A percentile compares a stretch with the other conserved stretches of the same genome.
Evolutionary conservation across 2,329 filamentous ascomycete species (phyloP).

Genomic region (Colletotrichum cuscutae): DNA sequence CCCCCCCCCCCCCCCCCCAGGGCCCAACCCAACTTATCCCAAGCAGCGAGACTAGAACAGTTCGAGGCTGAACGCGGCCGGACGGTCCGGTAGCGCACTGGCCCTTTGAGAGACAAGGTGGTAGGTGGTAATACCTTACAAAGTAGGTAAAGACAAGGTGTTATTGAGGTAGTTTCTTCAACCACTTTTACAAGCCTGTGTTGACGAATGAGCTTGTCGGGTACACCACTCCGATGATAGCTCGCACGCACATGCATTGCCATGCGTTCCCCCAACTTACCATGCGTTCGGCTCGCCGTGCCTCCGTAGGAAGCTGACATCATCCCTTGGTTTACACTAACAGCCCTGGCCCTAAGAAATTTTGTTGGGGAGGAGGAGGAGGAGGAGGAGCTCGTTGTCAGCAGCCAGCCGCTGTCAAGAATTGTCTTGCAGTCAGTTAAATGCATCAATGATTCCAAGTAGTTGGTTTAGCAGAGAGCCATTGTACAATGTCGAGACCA

Average conservation of each 20-base stretch:
- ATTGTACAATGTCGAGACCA: not conserved
- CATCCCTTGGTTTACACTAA: conserved; percentile 8
- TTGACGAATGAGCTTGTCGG: conserved; percentile 6
- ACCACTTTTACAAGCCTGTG: not conserved
- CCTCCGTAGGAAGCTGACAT: conserved; percentile 26
- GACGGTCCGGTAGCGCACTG: conserved; percentile 19
- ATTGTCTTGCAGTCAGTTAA: not conserved
- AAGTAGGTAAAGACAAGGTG: too few relatives aligned
- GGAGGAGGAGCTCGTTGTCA: not conserved
- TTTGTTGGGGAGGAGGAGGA: not conserved
- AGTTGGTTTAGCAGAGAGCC: not conserved
- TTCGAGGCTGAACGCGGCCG: conserved; percentile 12
- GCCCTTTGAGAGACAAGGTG: not conserved
- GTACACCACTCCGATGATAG: conserved; percentile 3
- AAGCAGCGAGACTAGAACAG: not conserved
- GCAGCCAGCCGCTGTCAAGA: not conserved
- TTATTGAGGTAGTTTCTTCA: not conserved
- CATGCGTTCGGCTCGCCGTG: conserved; percentile 22
- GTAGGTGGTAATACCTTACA: not conserved
- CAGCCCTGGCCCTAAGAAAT: conserved; percentile 10
- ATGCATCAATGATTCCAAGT: not conserved
- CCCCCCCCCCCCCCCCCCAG: too few relatives aligned
- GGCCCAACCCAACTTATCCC: not conserved
- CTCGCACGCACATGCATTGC: conserved; percentile 9
- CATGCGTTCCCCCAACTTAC: not conserved